Base-by-base conservation (phyloP, 2,329 filamentous ascomycete genomes). In the Hymenoscyphus fructigenus region DNA sequence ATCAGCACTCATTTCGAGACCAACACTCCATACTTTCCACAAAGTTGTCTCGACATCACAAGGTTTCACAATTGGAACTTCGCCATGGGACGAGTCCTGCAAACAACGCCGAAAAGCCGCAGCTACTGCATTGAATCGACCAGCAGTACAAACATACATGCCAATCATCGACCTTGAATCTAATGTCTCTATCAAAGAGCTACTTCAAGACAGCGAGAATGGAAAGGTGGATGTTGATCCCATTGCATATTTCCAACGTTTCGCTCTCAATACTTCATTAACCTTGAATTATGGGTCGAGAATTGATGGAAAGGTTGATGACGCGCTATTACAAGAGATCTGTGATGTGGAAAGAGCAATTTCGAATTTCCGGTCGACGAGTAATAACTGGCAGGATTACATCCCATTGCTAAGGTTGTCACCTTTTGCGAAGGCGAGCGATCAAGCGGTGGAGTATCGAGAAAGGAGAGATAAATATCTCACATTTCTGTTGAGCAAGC, bases 371-470 rank as follows among this genome's bases (percentile, higher is more conserved):
- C 81, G 91, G 58, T 90, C 86, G 29, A 94, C 91, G 0, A 91
- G 88, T 71, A 92, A 93, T 74, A 94, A 94, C 75, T 91, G 90
- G 86, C 89, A 92, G 72, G 91, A 95, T 72, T 94, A 94, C 70
- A 85, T 95, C n/a, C 91, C 91, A 0, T 72, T 93, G 5, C 75
- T 95, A 66, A 83, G 91, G 32, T 75, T 92, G 1, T 83, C 86
- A 69, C 84, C 87, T 2, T 47, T 61, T n/a, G 32, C 6, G 2
- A 85, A 81, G 36, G 83, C 83, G 68, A 92, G 86, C 71, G 80
- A 81, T 2, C 83, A 86, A 59, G 89, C 91, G 0, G 78, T 83
- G 7, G 85, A 88, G 66, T 91, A 88, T 76, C 84, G 90, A 44
- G 79, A 80, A n/a, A 82, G 91, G 23, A 82, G 91, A 60, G 90